phyloP scores from a whole-genome alignment of 1,284 basidiomycete genomes.

The Hemileccinum hortonii region DNA sequence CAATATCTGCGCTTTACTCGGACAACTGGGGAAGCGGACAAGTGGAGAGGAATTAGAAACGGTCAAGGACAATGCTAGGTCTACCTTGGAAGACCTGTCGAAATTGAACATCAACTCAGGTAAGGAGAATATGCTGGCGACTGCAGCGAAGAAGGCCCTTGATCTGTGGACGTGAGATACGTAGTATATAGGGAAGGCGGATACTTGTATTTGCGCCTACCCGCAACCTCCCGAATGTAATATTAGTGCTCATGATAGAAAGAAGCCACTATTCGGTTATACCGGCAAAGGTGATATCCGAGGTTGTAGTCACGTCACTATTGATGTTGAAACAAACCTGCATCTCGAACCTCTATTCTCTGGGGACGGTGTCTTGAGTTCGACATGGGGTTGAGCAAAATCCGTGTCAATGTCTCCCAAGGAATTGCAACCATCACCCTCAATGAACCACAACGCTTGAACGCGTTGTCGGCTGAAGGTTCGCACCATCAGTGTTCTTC shows the following conservation, averaged over 20 bases:
- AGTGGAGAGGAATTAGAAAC: slow-evolving; percentile 47
- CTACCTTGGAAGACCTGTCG: slow-evolving; percentile 52
- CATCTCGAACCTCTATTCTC: neutral
- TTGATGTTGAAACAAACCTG: too few species aligned
- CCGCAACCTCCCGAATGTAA: neutral
- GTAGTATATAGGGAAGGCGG: neutral
- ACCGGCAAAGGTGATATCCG: slow-evolving; percentile 1
- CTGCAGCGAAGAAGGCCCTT: slow-evolving; percentile 43
- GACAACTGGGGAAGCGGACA: slow-evolving; percentile 56
- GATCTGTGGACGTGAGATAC: slow-evolving; percentile 42
- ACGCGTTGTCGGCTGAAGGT: slow-evolving; percentile 62
- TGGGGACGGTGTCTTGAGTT: neutral
- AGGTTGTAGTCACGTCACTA: neutral
- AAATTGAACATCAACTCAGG: slow-evolving; percentile 29
- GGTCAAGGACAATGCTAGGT: slow-evolving; percentile 50
- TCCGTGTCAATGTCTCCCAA: slow-evolving; percentile 50
- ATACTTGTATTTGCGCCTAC: neutral
- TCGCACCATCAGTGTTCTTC: slow-evolving; percentile 4
- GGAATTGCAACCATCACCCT: slow-evolving; percentile 70
- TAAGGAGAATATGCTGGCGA: slow-evolving; percentile 48
- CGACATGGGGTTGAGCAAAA: slow-evolving; percentile 35
- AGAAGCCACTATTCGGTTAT: slow-evolving; percentile 8
- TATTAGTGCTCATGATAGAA: slow-evolving; percentile 1
- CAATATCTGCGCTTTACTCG: slow-evolving; percentile 70
- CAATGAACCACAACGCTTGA: slow-evolving; percentile 57